Evolutionary conservation across 805 yeast genomes (phyloP), one percentile per base, ranked within the genome.

Genomic region (Saitoella complicata): DNA sequence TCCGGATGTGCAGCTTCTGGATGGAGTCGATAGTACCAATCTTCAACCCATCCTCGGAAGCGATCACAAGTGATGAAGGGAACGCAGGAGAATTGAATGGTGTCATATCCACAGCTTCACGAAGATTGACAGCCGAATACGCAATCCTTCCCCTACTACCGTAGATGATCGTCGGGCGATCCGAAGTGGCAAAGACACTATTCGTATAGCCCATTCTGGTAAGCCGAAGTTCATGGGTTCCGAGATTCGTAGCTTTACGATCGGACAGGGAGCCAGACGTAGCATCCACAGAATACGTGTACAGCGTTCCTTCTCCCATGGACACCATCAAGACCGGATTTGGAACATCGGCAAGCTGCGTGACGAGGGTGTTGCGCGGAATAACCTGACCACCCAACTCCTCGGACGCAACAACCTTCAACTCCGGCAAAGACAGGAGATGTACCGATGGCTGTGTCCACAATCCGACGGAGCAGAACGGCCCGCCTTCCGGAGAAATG

Each of bases 1-100:
- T 48, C 42, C 47, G 53, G 5, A 51, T 48, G 32, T 51, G 53
- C 7, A 53, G 46, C 30, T 49, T 48, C 49, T 44, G 49, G 7
- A 49, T 32, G 12, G 45, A 48, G 32, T 50, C 53, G 6, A 50
- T 41, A 6, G 38, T 42, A 7, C 53, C 53, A n/a, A 42, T 48
- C 9, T 33, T 8, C 9, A 50, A 29, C 35, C 35, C 41, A 10
- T 38, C 45, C 8, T 50, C 52, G 6, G 43, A 35, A 4, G 53
- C 53, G 21, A 41, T 39, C n/a, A 44, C 48, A 10, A 50, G 40
- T 9, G 11, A 46, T 38, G 9, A 43, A 45, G 11, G 35, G 34
- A n/a, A 35, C 42, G 6, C 31, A 21, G 34, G 39, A 6, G 12
- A 12, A 12, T 21, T n/a, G 34, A 42, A 39, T 7, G 42, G 37